phyloP scores from a whole-genome alignment of 306 rosid genomes.

The Malus sylvestris region DNA sequence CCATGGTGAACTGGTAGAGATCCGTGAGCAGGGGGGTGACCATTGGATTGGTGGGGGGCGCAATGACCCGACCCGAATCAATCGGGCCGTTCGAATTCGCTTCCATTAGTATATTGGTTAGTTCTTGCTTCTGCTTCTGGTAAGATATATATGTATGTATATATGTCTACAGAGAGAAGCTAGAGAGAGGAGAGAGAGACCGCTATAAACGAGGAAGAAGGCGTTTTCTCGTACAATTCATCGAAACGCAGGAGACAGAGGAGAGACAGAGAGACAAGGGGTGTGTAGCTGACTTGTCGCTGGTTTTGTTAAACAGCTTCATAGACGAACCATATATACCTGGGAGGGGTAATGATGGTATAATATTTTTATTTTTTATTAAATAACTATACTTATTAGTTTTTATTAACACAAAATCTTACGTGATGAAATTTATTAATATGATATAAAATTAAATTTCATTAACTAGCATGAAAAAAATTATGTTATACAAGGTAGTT shows the following conservation, averaged over 20 bases:
- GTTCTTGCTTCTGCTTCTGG: background rate
- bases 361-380: too few species aligned
- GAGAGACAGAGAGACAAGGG: background rate
- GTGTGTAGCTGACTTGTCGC: background rate
- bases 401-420: too few species aligned
- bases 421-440: too few species aligned
- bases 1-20: conserved; percentile 99
- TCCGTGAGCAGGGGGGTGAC: conserved; percentile 96
- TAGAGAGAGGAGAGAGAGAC: background rate
- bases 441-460: too few species aligned
- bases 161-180: background rate
- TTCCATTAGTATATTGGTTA: conserved; percentile 28
- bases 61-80: conserved; percentile 31
- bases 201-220: background rate
- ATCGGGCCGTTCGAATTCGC: conserved; percentile 46
- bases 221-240: background rate
- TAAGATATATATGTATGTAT: background rate
- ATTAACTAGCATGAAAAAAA: too few species aligned
- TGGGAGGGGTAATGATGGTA: background rate
- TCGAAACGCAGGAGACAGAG: background rate
- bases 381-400: too few species aligned
- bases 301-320: background rate
- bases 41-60: conserved; percentile 86
- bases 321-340: background rate
- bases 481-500: too few species aligned